Evolutionary conservation across 768 basidiomycete species (phyloP).

Genomic region (Sarcodon aspratus): DNA sequence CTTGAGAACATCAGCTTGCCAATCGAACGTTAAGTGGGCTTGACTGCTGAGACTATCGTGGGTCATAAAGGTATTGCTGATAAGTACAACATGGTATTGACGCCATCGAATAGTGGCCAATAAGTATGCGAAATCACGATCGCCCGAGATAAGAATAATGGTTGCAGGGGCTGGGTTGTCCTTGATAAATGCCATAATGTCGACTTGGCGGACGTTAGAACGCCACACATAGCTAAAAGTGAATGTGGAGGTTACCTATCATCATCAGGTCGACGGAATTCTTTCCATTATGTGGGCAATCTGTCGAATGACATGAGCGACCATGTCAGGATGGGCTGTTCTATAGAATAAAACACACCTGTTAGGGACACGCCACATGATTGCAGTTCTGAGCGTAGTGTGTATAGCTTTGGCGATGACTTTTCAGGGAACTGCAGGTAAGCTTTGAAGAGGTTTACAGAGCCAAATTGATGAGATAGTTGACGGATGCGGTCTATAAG

Average conservation of each 20-base stretch:
- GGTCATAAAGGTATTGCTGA: constrained; percentile 14
- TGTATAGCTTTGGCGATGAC: constrained; percentile 20
- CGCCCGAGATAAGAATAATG: constrained; percentile 52
- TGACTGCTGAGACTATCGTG: constrained; percentile 40
- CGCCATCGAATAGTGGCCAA: constrained; percentile 38
- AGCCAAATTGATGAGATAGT: constrained; percentile 35
- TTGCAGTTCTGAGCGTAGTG: constrained; percentile 31
- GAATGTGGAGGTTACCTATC: constrained; percentile 20
- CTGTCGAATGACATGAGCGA: constrained; percentile 3
- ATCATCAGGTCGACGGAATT: constrained; percentile 39
- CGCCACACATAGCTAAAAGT: background rate
- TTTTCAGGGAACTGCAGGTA: constrained; percentile 37
- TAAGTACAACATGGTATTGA: constrained; percentile 38
- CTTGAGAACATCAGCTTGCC: constrained; percentile 28
- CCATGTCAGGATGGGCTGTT: background rate
- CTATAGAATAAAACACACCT: constrained; percentile 7
- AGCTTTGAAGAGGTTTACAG: constrained; percentile 37
- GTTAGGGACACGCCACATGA: constrained; percentile 34
- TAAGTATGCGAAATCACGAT: constrained; percentile 59
- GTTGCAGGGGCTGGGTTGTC: constrained; percentile 44
- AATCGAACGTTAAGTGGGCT: constrained; percentile 41
- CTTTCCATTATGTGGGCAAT: constrained; percentile 17
- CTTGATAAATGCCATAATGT: constrained; percentile 57
- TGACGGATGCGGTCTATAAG: constrained; percentile 31
- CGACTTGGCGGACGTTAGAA: constrained; percentile 31